Percentiles rank a stretch among this genome's conserved stretches.
These are phyloP conservation scores for Cladosporium colombiae DNA, from an alignment of 2,329 filamentous ascomycete species.

Conservation along the genomic window DNA sequence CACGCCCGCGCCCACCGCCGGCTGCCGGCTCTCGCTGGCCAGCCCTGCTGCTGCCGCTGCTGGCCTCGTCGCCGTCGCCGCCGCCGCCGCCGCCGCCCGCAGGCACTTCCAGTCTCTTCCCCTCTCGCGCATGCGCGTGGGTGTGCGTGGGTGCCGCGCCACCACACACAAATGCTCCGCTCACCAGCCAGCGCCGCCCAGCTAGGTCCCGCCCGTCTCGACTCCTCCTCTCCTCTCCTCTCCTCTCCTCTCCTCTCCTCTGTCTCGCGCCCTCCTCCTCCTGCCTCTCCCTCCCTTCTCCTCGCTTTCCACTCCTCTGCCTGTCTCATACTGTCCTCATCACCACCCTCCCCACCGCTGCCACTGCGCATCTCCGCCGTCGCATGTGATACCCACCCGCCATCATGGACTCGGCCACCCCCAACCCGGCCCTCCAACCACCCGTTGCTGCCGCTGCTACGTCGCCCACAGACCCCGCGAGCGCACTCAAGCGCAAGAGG, in stretches of 20 bases:
- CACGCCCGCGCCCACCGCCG: background rate
- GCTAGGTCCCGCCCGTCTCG: conserved; percentile 12
- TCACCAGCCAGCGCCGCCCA: conserved; percentile 24
- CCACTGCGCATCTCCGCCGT: conserved; percentile 12
- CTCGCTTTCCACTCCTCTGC: conserved; percentile 20
- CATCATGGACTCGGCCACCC: conserved; percentile 15
- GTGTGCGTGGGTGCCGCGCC: conserved; percentile 5
- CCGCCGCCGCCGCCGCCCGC: conserved; percentile 1
- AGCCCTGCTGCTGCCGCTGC: background rate
- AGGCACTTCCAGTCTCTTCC: background rate
- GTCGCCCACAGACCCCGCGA: conserved; percentile 25
- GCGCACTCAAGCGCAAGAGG: conserved; percentile 50
- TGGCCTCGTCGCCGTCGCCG: background rate
- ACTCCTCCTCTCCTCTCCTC: conserved; percentile 4
- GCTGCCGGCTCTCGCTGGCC: background rate
- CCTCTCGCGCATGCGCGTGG: conserved; percentile 4
- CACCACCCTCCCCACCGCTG: conserved; percentile 5
- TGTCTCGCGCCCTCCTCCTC: background rate
- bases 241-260: conserved; percentile 10
- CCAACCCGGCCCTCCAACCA: background rate
- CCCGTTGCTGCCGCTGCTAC: conserved; percentile 7
- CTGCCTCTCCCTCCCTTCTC: conserved; percentile 5
- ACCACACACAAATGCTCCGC: conserved; percentile 7
- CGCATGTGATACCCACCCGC: conserved; percentile 1
- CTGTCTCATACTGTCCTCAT: conserved; percentile 19